Evolutionary conservation across 2,329 filamentous ascomycete genomes (phyloP), one percentile per base, ranked within the genome.

Genomic region (Fusarium kyushuense): DNA sequence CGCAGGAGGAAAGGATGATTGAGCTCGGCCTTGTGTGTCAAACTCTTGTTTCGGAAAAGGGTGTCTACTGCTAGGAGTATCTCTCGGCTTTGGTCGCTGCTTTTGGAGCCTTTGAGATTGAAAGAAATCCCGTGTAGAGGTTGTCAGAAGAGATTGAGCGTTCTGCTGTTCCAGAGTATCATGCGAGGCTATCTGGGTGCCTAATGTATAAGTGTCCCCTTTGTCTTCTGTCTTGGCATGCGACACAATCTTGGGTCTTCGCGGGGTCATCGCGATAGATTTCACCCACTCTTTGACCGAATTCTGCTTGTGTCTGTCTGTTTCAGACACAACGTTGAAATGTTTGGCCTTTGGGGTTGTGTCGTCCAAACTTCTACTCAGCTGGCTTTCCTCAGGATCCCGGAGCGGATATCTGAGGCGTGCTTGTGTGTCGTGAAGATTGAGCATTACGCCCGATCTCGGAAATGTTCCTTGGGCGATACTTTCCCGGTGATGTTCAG

Each of bases 361-460:
- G 11, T 43, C 33, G 16, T 55, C 57, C 10, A 45, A 21, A 13
- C 45, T 42, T 36, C 19, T 54, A 27, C 40, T 58, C 23, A 53
- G 25, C 29, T 40, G 42, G 17, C 17, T 19, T n/a, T 57, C 66
- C 17, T 41, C 38, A 5, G 23, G 16, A 12, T 46, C 41, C 36
- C 45, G 30, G 29, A 53, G 23, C 13, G 58, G 47, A 16, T 43
- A 41, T 33, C 46, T 46, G n/a, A 69, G 65, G 17, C 65, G 66
- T 14, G 40, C 27, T 41, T 67, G 52, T 9, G 66, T 69, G 21
- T 65, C 49, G n/a, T 55, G 54, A 17, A 72, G 48, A 23, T 58
- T 49, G 5, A 67, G 58, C 60, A 72, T 61, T 29, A 65, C 58
- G 14, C 49, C 48, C 27, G 63, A 68, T 17, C 56, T 42, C 30